These are phyloP conservation scores for Leucaena leucocephala DNA, from an alignment of 306 rosid species.

Conservation along the genomic window DNA sequence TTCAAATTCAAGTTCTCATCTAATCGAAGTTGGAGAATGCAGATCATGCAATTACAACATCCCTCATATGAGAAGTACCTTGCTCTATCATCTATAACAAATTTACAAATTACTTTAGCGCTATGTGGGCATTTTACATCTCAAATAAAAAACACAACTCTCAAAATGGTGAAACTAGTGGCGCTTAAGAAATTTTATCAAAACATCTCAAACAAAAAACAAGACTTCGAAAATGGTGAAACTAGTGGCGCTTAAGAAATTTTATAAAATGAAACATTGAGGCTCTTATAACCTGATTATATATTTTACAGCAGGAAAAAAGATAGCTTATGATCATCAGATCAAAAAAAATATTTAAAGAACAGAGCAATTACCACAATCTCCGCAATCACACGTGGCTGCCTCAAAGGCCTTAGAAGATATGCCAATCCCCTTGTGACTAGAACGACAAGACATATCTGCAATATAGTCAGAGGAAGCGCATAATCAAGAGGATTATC, in stretches of 20 bases:
- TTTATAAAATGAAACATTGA: neutral
- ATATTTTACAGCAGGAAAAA: neutral
- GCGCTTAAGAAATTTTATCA: neutral
- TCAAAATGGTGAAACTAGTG: conserved; percentile 9
- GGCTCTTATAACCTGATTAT: neutral
- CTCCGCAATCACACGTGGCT: conserved; percentile 55
- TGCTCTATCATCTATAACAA: conserved; percentile 10
- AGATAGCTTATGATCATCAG: conserved; percentile 3
- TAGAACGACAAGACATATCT: conserved; percentile 51
- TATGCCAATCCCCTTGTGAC: conserved; percentile 52
- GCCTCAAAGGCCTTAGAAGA: conserved; percentile 46
- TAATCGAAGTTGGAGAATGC: neutral
- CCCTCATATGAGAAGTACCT: neutral
- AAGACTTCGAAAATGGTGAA: conserved; percentile 9
- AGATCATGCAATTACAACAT: neutral
- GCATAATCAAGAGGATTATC: conserved; percentile 84
- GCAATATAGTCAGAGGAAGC: conserved; percentile 64
- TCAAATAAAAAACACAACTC: neutral
- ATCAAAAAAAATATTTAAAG: neutral
- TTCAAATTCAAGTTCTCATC: conserved; percentile 15
- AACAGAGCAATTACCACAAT: conserved; percentile 63
- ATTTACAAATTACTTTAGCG: conserved; percentile 12
- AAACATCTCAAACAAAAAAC: neutral
- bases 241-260: neutral
- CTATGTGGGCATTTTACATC: neutral